Conservation (phyloP, 805 yeast genomes). For the Cyberlindnera amylophila region DNA sequence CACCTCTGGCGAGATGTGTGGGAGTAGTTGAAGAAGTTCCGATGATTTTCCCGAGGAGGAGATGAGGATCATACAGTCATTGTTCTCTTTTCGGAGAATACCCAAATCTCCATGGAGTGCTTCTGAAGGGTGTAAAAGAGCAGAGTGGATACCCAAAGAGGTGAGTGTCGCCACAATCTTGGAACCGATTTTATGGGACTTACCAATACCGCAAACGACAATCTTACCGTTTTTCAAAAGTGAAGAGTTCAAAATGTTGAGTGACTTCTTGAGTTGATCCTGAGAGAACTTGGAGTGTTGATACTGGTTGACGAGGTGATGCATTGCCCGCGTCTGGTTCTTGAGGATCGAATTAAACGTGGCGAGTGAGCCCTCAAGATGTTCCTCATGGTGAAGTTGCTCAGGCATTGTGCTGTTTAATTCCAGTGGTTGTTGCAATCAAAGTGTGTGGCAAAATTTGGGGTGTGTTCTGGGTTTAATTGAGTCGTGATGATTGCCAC, state of each 20-base stretch:
- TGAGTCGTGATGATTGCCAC: background rate
- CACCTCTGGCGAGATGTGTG: slow-evolving; percentile 50
- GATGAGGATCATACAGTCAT: slow-evolving; percentile 59
- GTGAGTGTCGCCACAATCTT: slow-evolving; percentile 80
- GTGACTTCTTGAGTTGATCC: slow-evolving; percentile 39
- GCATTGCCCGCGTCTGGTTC: slow-evolving; percentile 46
- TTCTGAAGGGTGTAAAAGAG: slow-evolving; percentile 74
- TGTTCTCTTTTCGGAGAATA: slow-evolving; percentile 47
- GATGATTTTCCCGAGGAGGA: slow-evolving; percentile 84
- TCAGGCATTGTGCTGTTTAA: background rate
- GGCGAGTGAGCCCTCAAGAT: slow-evolving; percentile 24
- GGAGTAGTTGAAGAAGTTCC: slow-evolving; percentile 50
- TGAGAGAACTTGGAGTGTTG: slow-evolving; percentile 42
- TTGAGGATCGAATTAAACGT: slow-evolving; percentile 39
- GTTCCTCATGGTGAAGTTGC: slow-evolving; percentile 18
- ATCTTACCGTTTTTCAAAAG: slow-evolving; percentile 58
- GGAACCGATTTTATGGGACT: slow-evolving; percentile 72
- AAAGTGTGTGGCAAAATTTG: no score
- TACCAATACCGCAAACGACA: slow-evolving; percentile 80
- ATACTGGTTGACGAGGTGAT: slow-evolving; percentile 43
- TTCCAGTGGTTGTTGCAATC: no score
- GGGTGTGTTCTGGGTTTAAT: background rate
- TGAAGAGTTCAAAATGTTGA: slow-evolving; percentile 35
- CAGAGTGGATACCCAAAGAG: slow-evolving; percentile 69
- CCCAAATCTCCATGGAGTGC: slow-evolving; percentile 93